Conservation (phyloP, 1,284 basidiomycete genomes). For the Moesziomyces sp. region DNA sequence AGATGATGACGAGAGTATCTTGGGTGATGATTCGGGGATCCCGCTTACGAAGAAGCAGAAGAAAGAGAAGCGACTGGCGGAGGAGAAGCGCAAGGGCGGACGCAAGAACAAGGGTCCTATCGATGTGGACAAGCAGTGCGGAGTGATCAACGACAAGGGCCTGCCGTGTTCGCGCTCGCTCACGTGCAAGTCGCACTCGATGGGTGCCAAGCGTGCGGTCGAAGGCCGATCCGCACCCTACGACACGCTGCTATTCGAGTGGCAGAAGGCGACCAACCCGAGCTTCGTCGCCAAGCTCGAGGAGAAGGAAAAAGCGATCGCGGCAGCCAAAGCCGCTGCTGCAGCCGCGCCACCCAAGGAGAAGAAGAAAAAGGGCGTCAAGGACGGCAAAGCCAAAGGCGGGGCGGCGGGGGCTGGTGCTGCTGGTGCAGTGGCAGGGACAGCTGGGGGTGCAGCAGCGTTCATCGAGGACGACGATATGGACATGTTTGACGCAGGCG, state of each 20-base stretch:
- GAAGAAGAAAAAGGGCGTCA: slow-evolving; percentile 57
- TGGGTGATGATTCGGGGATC: slow-evolving; percentile 22
- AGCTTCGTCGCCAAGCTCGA: slow-evolving; percentile 88
- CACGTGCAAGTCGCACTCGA: slow-evolving; percentile 97
- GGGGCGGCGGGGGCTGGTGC: background rate
- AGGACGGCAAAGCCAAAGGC: slow-evolving; percentile 29
- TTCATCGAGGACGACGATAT: slow-evolving; percentile 52
- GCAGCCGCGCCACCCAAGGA: slow-evolving; percentile 52
- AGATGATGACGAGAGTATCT: slow-evolving; percentile 43
- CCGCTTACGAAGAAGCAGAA: slow-evolving; percentile 38
- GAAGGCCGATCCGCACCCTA: slow-evolving; percentile 85
- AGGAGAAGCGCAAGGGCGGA: slow-evolving; percentile 49
- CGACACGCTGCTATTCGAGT: slow-evolving; percentile 82
- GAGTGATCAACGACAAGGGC: slow-evolving; percentile 95
- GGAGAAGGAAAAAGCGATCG: slow-evolving; percentile 71
- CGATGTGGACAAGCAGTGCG: slow-evolving; percentile 92
- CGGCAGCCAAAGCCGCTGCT: slow-evolving; percentile 54
- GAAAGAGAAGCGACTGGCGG: slow-evolving; percentile 33
- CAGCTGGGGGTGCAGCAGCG: slow-evolving; percentile 6
- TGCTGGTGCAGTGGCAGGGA: slow-evolving; percentile 10
- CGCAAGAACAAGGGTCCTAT: slow-evolving; percentile 57
- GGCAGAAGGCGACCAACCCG: slow-evolving; percentile 90
- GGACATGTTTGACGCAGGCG: slow-evolving; percentile 58
- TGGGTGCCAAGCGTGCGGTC: slow-evolving; percentile 94
- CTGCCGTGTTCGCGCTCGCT: slow-evolving; percentile 94